Evolutionary conservation across 192 early-diverging fungal genomes (phyloP).

Genomic region (Coemansia sp.): DNA sequence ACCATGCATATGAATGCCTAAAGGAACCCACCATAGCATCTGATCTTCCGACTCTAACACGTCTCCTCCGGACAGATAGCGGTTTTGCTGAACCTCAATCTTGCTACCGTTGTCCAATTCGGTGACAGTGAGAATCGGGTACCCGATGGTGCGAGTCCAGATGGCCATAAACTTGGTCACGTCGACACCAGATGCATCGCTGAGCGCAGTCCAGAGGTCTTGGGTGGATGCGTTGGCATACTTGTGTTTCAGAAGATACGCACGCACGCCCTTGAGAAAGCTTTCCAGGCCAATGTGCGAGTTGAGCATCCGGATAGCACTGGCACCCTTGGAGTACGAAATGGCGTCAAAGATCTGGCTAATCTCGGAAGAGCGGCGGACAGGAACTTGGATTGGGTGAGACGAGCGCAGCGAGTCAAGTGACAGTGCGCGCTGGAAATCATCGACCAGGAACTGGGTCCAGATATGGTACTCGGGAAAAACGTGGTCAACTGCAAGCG

Average conservation of each 20-base stretch:
- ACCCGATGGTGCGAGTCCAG: conserved; percentile 72
- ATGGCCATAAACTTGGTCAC: conserved; percentile 67
- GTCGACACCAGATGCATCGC: conserved; percentile 62
- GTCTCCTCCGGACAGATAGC: conserved; percentile 67
- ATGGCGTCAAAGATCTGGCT: conserved; percentile 85
- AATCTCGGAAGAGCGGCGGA: conserved; percentile 69
- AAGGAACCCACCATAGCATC: conserved; percentile 67
- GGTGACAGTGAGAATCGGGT: conserved; percentile 64
- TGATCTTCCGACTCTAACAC: conserved; percentile 60
- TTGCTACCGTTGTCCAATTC: conserved; percentile 55
- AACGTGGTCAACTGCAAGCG: conserved; percentile 64
- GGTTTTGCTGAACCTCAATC: conserved; percentile 59
- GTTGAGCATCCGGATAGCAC: conserved; percentile 80
- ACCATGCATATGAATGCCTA: conserved; percentile 35
- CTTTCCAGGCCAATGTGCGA: conserved; percentile 56
- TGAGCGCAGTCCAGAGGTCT: conserved; percentile 75
- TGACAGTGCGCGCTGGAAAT: conserved; percentile 64
- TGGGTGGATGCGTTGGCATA: conserved; percentile 70
- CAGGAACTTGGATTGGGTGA: conserved; percentile 80
- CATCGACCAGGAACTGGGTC: conserved; percentile 66
- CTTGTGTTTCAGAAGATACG: conserved; percentile 67
- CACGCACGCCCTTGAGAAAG: conserved; percentile 56
- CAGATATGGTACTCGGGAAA: conserved; percentile 81
- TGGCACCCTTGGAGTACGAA: conserved; percentile 79
- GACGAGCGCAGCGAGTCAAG: conserved; percentile 74